These are phyloP conservation scores for Platismatia glauca DNA, from an alignment of 495 filamentous ascomycete genomes.

Conservation along the genomic window DNA sequence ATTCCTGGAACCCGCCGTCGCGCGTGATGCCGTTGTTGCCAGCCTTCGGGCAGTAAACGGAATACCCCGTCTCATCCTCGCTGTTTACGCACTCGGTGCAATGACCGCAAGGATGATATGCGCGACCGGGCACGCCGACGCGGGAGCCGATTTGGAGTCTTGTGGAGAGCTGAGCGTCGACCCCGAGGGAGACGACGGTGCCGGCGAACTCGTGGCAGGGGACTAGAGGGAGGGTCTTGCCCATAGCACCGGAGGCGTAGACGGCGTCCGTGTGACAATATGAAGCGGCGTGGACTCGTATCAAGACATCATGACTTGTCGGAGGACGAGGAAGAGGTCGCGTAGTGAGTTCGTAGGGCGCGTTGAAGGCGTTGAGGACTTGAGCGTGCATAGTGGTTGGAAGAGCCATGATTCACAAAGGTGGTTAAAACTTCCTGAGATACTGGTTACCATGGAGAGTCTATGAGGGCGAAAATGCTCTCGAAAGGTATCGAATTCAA, in stretches of 20 bases:
- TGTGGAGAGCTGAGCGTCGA: not conserved
- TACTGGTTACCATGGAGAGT: too few relatives aligned
- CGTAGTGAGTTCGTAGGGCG: not conserved
- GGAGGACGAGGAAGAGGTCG: not conserved
- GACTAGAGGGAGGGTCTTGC: not conserved
- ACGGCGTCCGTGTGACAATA: conserved; percentile 9
- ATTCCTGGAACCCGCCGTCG: conserved; percentile 1
- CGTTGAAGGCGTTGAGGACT: conserved; percentile 4
- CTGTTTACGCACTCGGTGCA: not conserved
- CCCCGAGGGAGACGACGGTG: conserved; percentile 2
- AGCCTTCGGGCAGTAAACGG: not conserved
- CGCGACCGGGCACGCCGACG: conserved; percentile 1
- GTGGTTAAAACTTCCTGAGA: too few relatives aligned
- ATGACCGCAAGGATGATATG: not conserved
- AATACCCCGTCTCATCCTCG: not conserved
- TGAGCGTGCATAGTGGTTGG: conserved; percentile 4
- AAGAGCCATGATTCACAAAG: not conserved
- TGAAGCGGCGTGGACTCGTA: not conserved
- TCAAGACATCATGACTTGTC: not conserved
- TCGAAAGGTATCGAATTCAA: too few relatives aligned
- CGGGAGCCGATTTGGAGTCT: not conserved
- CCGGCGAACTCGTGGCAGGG: conserved; percentile 5
- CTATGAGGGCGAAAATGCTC: too few relatives aligned
- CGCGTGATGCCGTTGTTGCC: not conserved
- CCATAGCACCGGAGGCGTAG: conserved; percentile 4